Evolutionary conservation across 176 grass and related monocot species (phyloP).

Genomic region (Oryza meridionalis): DNA sequence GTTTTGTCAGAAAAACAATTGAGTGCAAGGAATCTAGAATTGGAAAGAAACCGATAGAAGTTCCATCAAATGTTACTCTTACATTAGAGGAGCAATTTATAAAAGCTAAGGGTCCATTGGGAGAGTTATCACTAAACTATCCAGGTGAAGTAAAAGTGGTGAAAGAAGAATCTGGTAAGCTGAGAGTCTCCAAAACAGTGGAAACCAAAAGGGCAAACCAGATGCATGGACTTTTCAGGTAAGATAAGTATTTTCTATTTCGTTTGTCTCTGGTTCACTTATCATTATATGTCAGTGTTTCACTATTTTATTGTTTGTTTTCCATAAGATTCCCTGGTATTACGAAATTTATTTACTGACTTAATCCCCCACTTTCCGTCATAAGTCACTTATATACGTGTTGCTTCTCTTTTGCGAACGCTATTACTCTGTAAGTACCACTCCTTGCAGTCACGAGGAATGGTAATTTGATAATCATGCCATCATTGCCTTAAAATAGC

Average conservation of each 20-base stretch:
- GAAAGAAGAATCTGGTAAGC: slow-evolving; percentile 70
- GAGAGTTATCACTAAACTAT: slow-evolving; percentile 75
- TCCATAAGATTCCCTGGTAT: not conserved
- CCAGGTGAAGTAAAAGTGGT: slow-evolving; percentile 79
- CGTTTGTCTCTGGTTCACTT: slow-evolving; percentile 6
- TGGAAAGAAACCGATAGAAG: slow-evolving; percentile 81
- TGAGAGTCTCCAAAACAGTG: slow-evolving; percentile 68
- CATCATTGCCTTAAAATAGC: slow-evolving; percentile 22
- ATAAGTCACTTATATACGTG: not conserved
- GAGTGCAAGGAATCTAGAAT: slow-evolving; percentile 99
- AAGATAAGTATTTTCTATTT: slow-evolving; percentile 19
- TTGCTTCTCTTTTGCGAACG: not conserved
- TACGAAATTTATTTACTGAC: slow-evolving; percentile 2
- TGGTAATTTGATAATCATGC: slow-evolving; percentile 9
- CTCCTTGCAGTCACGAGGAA: not conserved
- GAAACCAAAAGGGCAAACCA: slow-evolving; percentile 89
- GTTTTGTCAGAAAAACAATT: slow-evolving; percentile 62
- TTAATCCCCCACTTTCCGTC: not conserved
- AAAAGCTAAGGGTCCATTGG: slow-evolving; percentile 89
- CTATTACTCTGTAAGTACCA: no score
- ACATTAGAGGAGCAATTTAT: slow-evolving; percentile 73
- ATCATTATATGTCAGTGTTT: slow-evolving; percentile 1
- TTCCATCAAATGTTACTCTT: slow-evolving; percentile 86
- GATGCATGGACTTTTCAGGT: slow-evolving; percentile 99
- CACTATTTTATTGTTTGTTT: not conserved